Evolutionary conservation across 228 moss, liverwort and hornwort species (phyloP), one percentile per base, ranked within the genome.

Genomic region (Sphagnum magellanicum): DNA sequence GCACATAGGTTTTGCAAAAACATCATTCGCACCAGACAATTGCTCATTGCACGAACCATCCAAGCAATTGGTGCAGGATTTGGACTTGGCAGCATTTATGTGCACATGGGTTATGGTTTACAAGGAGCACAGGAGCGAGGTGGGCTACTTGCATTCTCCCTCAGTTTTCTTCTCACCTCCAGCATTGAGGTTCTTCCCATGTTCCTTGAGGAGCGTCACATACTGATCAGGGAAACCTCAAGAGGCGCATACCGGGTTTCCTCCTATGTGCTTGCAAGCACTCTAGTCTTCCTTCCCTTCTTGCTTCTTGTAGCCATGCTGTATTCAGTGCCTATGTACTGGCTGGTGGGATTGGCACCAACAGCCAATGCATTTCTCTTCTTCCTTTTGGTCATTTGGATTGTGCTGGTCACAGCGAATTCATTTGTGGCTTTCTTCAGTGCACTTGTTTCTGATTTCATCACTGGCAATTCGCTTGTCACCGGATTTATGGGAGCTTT

Each of bases 401-500:
- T 96, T 0, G 83, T 86, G 49, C 86, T 96, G 0, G 82, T 92
- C 5, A 79, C 90, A 12, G 96, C 92, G 0, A 92, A 96, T 57
- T 89, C 91, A 4, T 89, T 96, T 55, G 91, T 91, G 6, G 78
- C 91, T 7, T 92, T 96, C 77, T 89, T 96, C 79, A 81, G 84
- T 48, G 88, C 92, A 5, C 67, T 96, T 50, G 85, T 92, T 4
- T 89, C 92, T 0, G 81, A 92, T 52, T 91, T 82, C 72, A 91
- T 92, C 65, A 84, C 88, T 78, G 92, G 96, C 0, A 89, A 87
- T 13, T 89, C 91, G 0, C 78, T 92, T 58, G 83, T 91, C 6
- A 83, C 89, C 0, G 90, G 90, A 2, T 79, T 83, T 68, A 92
- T 96, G 92, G 95, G 95, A 2, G 92, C 92, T 0, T 96, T 96